A percentile compares a stretch with the other conserved stretches of the same genome.
These are phyloP conservation scores for Lomentospora prolificans DNA, from an alignment of 2,329 filamentous ascomycete genomes.

Conservation along the genomic window DNA sequence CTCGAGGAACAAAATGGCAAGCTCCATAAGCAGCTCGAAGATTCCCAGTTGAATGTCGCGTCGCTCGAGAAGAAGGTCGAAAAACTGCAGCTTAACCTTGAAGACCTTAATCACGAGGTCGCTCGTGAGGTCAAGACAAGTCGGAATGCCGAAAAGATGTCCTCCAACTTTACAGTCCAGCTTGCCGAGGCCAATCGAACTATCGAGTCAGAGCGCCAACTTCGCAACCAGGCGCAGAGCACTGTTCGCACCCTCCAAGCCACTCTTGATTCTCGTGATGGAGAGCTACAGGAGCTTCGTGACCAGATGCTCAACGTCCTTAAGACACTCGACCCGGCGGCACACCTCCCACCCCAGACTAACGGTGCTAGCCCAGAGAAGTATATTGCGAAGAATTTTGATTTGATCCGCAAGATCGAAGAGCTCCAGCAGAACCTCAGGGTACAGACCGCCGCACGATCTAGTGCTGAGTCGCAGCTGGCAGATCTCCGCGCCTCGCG, in stretches of 20 bases:
- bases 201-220: slow-evolving; percentile 80
- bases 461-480: slow-evolving; percentile 74
- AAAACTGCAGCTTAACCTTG: slow-evolving; percentile 76
- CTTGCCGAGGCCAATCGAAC: slow-evolving; percentile 82
- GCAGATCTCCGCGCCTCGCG: slow-evolving; percentile 66
- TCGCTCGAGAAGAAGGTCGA: slow-evolving; percentile 90
- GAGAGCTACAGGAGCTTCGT: slow-evolving; percentile 71
- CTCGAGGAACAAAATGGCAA: slow-evolving; percentile 74
- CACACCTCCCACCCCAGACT: slow-evolving; percentile 48
- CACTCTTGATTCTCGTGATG: slow-evolving; percentile 68
- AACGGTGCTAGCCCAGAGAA: slow-evolving; percentile 49
- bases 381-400: slow-evolving; percentile 64
- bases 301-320: slow-evolving; percentile 73
- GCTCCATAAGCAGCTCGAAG: slow-evolving; percentile 74
- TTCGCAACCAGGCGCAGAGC: slow-evolving; percentile 74
- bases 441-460: slow-evolving; percentile 69
- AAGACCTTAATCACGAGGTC: slow-evolving; percentile 88
- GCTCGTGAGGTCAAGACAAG: slow-evolving; percentile 82
- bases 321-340: slow-evolving; percentile 75
- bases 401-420: slow-evolving; percentile 78
- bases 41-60: slow-evolving; percentile 71
- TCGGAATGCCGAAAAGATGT: slow-evolving; percentile 80
- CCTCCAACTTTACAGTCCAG: slow-evolving; percentile 70
- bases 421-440: slow-evolving; percentile 81
- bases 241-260: slow-evolving; percentile 74